Base-by-base conservation (phyloP, 1,284 basidiomycete species). In the Anthracocystis walkeri region DNA sequence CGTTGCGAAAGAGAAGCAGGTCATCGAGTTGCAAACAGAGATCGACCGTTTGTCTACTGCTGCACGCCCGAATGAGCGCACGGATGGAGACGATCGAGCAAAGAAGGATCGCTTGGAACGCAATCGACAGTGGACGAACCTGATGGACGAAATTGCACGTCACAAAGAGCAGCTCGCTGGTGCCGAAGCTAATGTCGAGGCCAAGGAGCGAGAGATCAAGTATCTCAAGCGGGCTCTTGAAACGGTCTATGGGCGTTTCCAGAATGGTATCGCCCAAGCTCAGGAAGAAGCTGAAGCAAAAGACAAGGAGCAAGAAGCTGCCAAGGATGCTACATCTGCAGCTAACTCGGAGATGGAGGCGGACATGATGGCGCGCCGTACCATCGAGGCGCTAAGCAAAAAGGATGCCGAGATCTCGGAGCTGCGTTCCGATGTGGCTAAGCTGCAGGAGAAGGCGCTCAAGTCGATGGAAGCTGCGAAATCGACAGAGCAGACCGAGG, bases 161-260 rank as follows among this genome's bases (percentile, higher is more conserved):
- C 87, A 92, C 31, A 93, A 92, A 85, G 87, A 88, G 40, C 74
- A 93, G 91, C 87, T 88, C 45, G 86, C 85, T 1, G 90, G 91
- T 50, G 83, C 90, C 44, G 90, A 91, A 55, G 83, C 82, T 5
- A 78, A 84, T 2, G 52, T 90, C 2, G 85, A 86, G 12, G 86
- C 88, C 59, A 91, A 90, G 79, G 89, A 91, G 69, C 93, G 92
- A 79, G 92, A 93, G 69, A 88, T 92, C 55, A 81, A 89, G 1
- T 92, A 91, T 78, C 88, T 94, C 51, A 93, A 94, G 80, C 90
- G 91, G 16, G 92, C 92, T 14, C 87, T 96, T 44, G 92, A 94
- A 84, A 91, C 92, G 7, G 91, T 95, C 7, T 93, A 93, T 83
- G 91, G 90, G 20, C 89, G 92, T 18, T 91, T 94, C 82, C 88